Evolutionary conservation across 2,329 filamentous ascomycete genomes (phyloP), one percentile per base, ranked within the genome.

Genomic region (Neonectria faginata): DNA sequence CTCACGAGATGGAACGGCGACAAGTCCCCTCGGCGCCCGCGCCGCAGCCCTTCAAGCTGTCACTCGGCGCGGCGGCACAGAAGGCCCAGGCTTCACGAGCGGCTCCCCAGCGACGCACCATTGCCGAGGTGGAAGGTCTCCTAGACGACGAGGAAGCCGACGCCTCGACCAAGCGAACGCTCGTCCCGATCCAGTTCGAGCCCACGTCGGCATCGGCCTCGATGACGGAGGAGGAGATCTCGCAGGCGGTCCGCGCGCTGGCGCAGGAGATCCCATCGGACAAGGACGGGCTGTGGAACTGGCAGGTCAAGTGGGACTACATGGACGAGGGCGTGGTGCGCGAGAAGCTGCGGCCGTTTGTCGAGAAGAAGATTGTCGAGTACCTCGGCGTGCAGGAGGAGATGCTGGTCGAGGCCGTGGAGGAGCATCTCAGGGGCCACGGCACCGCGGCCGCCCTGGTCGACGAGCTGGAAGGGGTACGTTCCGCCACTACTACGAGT

Each of bases 281-380:
- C 75, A 93, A 92, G 77, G 89, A 92, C 3, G 93, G 92, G 0
- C 84, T 99, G 3, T 99, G 95, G 93, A 87, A 86, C n/a, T 98
- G 94, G 93, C 83, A 91, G 18, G 89, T 99, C 77, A 92, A 94
- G 73, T 99, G 96, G 96, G 91, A 97, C 56, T 93, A 90, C 79
- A 86, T 99, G 77, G 92, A 97, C 76, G 91, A 96, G 66, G 84
- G 86, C 16, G 86, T 96, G 45, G 88, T 98, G 64, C 87, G 89
- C 65, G 92, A 97, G 68, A 94, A 97, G 77, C 88, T 99, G 71
- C 89, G 92, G 74, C 94, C 95, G 31, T 99, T 97, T 81, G 93
- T 98, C 61, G 94, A 97, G 83, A 97, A 97, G 87, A 99, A 98
- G 86, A 93, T 98, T 71, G 91, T 99, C 65, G 96, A 99, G 79